These are phyloP conservation scores for Alternaria postmessia DNA, from an alignment of 2,329 filamentous ascomycete species.

Conservation along the genomic window DNA sequence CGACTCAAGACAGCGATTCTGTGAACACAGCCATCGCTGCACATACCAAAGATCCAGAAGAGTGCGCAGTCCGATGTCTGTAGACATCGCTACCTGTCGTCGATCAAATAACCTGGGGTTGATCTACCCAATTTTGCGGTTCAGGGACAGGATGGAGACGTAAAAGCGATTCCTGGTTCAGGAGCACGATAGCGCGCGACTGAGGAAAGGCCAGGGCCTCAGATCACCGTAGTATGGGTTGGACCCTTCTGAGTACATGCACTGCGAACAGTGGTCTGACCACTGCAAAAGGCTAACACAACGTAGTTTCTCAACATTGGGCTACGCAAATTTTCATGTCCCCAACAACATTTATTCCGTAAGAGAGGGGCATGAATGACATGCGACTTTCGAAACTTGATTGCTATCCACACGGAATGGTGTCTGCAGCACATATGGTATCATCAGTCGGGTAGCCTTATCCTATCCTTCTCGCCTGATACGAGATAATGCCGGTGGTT, in stretches of 20 bases:
- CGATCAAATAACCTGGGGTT: constrained; percentile 1
- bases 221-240: not conserved
- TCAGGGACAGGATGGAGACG: constrained; percentile 4
- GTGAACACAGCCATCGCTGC: not conserved
- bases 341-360: not conserved
- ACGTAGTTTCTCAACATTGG: not conserved
- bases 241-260: not conserved
- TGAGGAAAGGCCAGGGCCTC: constrained; percentile 7
- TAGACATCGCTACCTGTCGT: not conserved
- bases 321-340: not conserved
- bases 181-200: constrained; percentile 7
- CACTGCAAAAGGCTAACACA: not conserved
- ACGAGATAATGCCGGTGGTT: constrained; percentile 11
- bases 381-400: not conserved
- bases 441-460: not conserved
- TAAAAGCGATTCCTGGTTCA: not conserved
- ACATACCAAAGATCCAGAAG: not conserved
- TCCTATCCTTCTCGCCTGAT: constrained; percentile 8
- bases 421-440: not conserved
- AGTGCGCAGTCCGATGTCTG: not conserved
- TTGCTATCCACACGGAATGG: not conserved
- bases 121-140: not conserved
- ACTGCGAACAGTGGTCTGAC: not conserved
- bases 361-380: not conserved
- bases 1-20: not conserved